These are phyloP conservation scores for Yamadazyma trypodendri DNA, from an alignment of 1,139 yeast genomes.

Conservation along the genomic window DNA sequence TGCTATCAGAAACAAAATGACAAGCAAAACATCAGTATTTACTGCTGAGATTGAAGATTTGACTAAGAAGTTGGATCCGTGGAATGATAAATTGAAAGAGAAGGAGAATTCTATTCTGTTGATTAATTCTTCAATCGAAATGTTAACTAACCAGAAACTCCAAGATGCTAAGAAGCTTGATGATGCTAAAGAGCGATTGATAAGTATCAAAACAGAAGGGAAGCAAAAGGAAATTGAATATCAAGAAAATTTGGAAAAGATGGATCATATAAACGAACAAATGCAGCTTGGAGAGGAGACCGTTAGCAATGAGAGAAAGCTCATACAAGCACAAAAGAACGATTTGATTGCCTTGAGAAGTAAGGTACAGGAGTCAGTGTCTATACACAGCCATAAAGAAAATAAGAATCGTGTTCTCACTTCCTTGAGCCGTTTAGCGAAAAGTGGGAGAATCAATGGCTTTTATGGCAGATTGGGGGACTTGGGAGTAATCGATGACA, in stretches of 20 bases:
- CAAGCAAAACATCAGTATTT: conserved; percentile 69
- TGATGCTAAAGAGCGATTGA: conserved; percentile 47
- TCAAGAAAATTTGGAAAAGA: conserved; percentile 41
- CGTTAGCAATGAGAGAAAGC: conserved; percentile 45
- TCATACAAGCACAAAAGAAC: conserved; percentile 51
- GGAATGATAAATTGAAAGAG: conserved; percentile 68
- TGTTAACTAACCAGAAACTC: conserved; percentile 51
- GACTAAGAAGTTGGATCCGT: conserved; percentile 76
- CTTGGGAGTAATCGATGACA: conserved; percentile 81
- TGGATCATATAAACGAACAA: conserved; percentile 51
- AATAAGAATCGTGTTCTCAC: conserved; percentile 73
- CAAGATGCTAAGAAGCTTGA: conserved; percentile 46
- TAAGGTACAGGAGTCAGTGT: conserved; percentile 63
- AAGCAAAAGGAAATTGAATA: conserved; percentile 50
- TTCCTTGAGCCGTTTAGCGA: conserved; percentile 66
- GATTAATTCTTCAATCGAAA: conserved; percentile 62
- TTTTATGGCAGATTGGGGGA: conserved; percentile 91
- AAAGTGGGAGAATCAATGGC: conserved; percentile 82
- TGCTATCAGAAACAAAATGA: conserved; percentile 62
- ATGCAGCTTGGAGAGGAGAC: conserved; percentile 59
- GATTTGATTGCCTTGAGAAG: conserved; percentile 59
- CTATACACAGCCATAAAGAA: conserved; percentile 54
- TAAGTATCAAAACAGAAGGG: conserved; percentile 52
- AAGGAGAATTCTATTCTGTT: conserved; percentile 68
- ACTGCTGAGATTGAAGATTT: conserved; percentile 61